Conservation (phyloP, 2,329 filamentous ascomycete genomes). For the Pseudogymnoascus sp. region DNA sequence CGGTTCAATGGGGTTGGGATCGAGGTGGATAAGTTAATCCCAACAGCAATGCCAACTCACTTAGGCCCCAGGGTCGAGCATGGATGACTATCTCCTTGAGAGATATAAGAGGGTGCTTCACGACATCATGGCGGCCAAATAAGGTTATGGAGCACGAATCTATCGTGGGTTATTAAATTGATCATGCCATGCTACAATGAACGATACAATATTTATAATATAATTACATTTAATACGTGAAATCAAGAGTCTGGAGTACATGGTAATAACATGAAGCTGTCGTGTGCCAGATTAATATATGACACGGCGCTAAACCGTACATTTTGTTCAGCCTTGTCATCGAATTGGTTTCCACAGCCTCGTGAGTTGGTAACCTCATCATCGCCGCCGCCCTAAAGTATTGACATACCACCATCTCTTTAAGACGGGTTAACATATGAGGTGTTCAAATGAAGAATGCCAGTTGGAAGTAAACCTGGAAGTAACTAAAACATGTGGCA, state of each 20-base stretch:
- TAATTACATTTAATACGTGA: constrained; percentile 1
- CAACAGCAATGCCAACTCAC: neutral
- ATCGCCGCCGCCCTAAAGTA: neutral
- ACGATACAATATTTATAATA: neutral
- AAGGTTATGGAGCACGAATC: neutral
- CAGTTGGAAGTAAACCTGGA: constrained; percentile 53
- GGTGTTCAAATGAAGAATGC: constrained; percentile 34
- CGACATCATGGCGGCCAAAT: neutral
- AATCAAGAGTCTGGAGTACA: neutral
- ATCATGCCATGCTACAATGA: neutral
- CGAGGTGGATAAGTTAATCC: neutral
- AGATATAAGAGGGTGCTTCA: neutral
- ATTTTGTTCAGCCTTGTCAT: constrained; percentile 1
- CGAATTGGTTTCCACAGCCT: neutral
- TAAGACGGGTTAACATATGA: neutral
- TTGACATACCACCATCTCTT: neutral
- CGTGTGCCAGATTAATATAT: neutral
- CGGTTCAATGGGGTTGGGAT: neutral
- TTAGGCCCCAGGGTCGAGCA: neutral
- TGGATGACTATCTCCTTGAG: neutral
- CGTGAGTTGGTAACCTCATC: neutral
- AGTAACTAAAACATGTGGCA: constrained; percentile 79
- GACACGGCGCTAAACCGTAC: neutral
- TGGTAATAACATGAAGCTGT: neutral
- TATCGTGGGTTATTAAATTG: neutral